Percentiles rank a stretch among this genome's conserved stretches.
phyloP scores from a whole-genome alignment of 2,329 filamentous ascomycete genomes.

The Colletotrichum camelliae region DNA sequence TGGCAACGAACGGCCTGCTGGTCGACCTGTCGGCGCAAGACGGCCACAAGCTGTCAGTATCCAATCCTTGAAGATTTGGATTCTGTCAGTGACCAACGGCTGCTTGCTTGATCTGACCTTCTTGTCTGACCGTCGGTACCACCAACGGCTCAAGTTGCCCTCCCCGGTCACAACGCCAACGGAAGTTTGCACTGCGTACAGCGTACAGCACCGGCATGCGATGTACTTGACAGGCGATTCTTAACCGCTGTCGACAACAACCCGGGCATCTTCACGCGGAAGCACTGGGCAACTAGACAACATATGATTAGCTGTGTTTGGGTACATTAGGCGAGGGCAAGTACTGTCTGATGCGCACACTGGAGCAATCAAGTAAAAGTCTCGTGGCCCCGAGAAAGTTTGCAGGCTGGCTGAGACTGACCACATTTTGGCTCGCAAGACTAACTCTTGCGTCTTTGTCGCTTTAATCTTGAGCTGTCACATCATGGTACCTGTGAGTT shows the following conservation, averaged over 20 bases:
- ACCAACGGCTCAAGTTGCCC: neutral
- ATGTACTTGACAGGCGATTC: neutral
- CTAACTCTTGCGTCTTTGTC: neutral
- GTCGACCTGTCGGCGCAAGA: neutral
- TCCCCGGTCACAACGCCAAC: neutral
- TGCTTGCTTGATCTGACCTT: neutral
- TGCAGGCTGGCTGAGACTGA: neutral
- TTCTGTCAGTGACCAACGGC: neutral
- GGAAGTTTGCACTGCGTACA: neutral
- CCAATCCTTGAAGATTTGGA: neutral
- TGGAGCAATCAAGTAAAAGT: neutral
- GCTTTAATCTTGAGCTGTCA: neutral
- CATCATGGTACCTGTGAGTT: neutral
- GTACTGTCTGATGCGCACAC: neutral
- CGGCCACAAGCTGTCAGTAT: neutral
- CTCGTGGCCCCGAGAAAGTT: neutral
- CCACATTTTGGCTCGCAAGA: neutral
- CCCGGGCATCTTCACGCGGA: neutral
- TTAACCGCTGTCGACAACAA: neutral
- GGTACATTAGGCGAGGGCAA: neutral
- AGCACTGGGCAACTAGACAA: neutral
- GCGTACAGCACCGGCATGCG: neutral
- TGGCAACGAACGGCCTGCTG: neutral
- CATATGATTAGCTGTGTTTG: neutral
- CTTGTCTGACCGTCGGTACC: neutral